Conservation (phyloP, 2,329 filamentous ascomycete genomes). For the Chaetomiaceae sp. region DNA sequence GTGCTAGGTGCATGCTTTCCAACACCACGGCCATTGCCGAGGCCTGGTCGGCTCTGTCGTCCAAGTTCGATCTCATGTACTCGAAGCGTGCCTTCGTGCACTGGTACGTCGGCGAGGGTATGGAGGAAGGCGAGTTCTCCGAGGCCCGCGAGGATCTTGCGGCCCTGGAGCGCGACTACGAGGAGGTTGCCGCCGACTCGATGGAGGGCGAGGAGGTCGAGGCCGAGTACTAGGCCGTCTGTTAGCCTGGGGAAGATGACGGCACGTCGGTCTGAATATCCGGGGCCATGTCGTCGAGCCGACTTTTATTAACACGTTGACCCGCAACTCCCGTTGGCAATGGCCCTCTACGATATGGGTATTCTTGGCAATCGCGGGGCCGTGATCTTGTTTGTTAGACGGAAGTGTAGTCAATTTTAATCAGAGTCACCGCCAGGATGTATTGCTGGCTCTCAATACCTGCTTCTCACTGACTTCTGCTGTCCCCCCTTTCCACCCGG, state of each 20-base stretch:
- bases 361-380: slow-evolving; percentile 27
- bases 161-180: slow-evolving; percentile 96
- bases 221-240: slow-evolving; percentile 74
- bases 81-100: slow-evolving; percentile 99
- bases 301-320: slow-evolving; percentile 15
- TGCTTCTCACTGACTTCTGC: no score
- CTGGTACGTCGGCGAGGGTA: slow-evolving; percentile 99
- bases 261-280: no score
- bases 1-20: slow-evolving; percentile 83
- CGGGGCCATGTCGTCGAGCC: not conserved
- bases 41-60: slow-evolving; percentile 91
- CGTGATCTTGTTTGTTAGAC: slow-evolving; percentile 26
- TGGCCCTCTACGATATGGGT: slow-evolving; percentile 21
- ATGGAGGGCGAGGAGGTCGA: slow-evolving; percentile 83
- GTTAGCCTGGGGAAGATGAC: slow-evolving; percentile 1
- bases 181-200: slow-evolving; percentile 95
- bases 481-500: no score
- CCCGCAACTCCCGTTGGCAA: slow-evolving; percentile 20
- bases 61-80: slow-evolving; percentile 99
- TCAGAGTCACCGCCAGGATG: slow-evolving; percentile 13
- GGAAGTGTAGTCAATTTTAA: slow-evolving; percentile 28
- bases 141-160: slow-evolving; percentile 98
- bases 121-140: slow-evolving; percentile 99
- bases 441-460: not conserved
- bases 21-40: slow-evolving; percentile 99